Evolutionary conservation across 1,284 basidiomycete species (phyloP).

Genomic region (Hypsizygus ulmarius): DNA sequence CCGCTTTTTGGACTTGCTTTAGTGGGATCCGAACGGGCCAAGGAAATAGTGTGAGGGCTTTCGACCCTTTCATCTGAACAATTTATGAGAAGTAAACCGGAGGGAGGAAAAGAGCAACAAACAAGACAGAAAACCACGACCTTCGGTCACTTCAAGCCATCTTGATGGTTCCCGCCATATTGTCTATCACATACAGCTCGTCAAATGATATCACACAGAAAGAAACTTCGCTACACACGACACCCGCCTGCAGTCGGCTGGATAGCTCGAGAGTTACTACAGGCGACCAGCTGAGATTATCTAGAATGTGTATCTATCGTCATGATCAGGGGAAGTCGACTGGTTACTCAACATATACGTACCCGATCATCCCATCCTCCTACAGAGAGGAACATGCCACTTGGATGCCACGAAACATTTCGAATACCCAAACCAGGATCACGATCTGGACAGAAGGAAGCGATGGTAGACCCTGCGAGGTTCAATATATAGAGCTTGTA

Average conservation of each 20-base stretch:
- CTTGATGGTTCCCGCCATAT: constrained; percentile 80
- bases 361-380: constrained; percentile 87
- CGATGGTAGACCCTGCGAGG: constrained; percentile 67
- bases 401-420: constrained; percentile 78
- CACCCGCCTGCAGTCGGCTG: constrained; percentile 49
- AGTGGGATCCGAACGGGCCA: constrained; percentile 50
- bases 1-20: constrained; percentile 66
- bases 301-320: constrained; percentile 69
- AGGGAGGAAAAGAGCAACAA: constrained; percentile 20
- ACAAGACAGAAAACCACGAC: constrained; percentile 83
- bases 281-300: constrained; percentile 77
- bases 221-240: constrained; percentile 43
- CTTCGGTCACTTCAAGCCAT: constrained; percentile 78
- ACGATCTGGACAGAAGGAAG: constrained; percentile 64
- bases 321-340: neutral
- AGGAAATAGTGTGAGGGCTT: constrained; percentile 50
- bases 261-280: constrained; percentile 62
- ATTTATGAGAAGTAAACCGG: neutral
- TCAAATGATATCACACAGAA: constrained; percentile 1
- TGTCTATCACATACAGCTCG: constrained; percentile 39
- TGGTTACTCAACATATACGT: constrained; percentile 12
- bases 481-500: constrained; percentile 80
- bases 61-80: constrained; percentile 61
- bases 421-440: constrained; percentile 83
- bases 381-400: constrained; percentile 72